Base-by-base conservation (phyloP, 805 yeast species). In the Metschnikowia chrysomelidarum region DNA sequence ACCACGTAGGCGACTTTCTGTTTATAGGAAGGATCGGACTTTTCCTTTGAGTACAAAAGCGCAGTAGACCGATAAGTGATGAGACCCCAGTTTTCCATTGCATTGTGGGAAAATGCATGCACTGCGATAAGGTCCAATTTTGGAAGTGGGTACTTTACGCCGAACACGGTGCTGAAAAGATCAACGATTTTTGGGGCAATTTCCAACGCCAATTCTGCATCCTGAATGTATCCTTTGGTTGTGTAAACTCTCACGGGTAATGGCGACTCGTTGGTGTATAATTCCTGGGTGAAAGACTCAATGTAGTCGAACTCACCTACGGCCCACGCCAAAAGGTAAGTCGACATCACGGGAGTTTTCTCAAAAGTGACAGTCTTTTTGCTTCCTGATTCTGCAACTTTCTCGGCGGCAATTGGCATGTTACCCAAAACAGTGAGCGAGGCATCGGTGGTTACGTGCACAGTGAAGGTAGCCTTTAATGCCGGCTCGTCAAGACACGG, bases 11-110 rank as follows among this genome's bases (percentile, higher is more conserved):
- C 80, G 19, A 86, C 93, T 43, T 82, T 81, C 56, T 79, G 78
- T 57, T 81, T 76, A 50, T 74, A 75, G 14, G 69, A 44, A 1
- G 67, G 62, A 50, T 71, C 79, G 2, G 78, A 72, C 18, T 60
- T 69, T 10, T 52, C 50, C 21, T 63, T 69, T 20, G 73, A 70
- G 51, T 54, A 59, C 71, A 75, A 49, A 60, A 67, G 50, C 46
- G 76, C 62, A 52, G 82, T 57, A 71, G 68, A 41, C 80, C 81
- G 62, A 74, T 85, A 50, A 73, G 82, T 60, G 35, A 86, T 76
- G 32, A 87, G 65, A 18, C 94, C 94, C 86, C 89, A 86, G 65
- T 87, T 87, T 63, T 86, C 95, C 95, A 86, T 86, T 15, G 94
- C 95, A 49, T 87, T 86, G 39, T 87, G 88, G 20, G 85, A 75